phyloP scores from a whole-genome alignment of 2,329 filamentous ascomycete genomes.

The Chaetothyriales sp. region DNA sequence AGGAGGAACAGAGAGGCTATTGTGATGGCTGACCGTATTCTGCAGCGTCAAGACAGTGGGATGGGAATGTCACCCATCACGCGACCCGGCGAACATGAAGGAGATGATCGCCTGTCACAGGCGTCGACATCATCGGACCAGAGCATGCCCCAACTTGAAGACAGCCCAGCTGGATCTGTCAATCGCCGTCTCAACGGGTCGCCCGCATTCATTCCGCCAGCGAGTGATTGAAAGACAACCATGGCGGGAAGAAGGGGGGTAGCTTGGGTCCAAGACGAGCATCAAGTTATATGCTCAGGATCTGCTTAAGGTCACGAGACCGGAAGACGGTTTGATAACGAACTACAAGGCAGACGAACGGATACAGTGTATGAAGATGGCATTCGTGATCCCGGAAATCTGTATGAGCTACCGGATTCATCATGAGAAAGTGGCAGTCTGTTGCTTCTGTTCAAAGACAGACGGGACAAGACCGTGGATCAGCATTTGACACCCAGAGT shows the following conservation, averaged over 20 bases:
- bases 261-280: background rate
- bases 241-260: background rate
- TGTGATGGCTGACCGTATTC: constrained; percentile 81
- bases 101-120: background rate
- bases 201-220: background rate
- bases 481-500: background rate
- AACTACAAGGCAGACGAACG: background rate
- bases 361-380: background rate
- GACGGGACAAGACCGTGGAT: background rate
- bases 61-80: constrained; percentile 8
- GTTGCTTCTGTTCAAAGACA: background rate
- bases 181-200: background rate
- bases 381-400: background rate
- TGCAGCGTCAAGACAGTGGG: constrained; percentile 39
- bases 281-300: background rate
- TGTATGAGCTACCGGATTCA: background rate
- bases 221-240: background rate
- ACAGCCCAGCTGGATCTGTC: background rate
- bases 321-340: background rate
- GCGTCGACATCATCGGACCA: background rate
- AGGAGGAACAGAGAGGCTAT: constrained; percentile 74
- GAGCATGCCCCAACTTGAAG: background rate
- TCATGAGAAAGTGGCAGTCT: background rate
- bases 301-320: background rate
- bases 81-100: constrained; percentile 9